A percentile compares a stretch with the other conserved stretches of the same genome.
Evolutionary conservation across 2,329 filamentous ascomycete species (phyloP).

Genomic region (Clarireedia hainanense): DNA sequence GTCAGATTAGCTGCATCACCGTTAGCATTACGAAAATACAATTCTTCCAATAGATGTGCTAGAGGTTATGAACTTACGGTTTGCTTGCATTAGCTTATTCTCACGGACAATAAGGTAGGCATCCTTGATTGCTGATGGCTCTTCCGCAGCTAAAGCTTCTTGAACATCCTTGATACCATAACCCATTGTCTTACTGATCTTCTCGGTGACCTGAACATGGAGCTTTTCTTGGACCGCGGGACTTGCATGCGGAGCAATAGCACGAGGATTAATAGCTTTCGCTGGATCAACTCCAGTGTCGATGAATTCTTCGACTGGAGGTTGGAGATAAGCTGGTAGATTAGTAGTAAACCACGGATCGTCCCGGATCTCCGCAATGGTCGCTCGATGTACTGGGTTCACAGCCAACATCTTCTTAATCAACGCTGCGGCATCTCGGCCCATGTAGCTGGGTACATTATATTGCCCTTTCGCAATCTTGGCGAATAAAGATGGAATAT

Average conservation of each 20-base stretch:
- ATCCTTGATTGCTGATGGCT: constrained; percentile 97
- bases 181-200: constrained; percentile 96
- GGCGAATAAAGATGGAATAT: constrained; percentile 94
- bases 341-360: constrained; percentile 92
- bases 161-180: constrained; percentile 93
- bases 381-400: constrained; percentile 89
- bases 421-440: constrained; percentile 68
- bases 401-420: constrained; percentile 94
- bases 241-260: constrained; percentile 72
- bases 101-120: constrained; percentile 97
- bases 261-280: constrained; percentile 77
- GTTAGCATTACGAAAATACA: constrained; percentile 11
- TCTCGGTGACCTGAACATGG: constrained; percentile 86
- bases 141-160: constrained; percentile 82
- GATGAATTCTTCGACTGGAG: constrained; percentile 83
- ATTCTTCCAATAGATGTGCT: neutral
- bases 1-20: constrained; percentile 23
- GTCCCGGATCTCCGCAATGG: constrained; percentile 84
- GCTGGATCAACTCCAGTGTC: constrained; percentile 92
- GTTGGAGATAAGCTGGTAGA: constrained; percentile 77
- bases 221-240: constrained; percentile 78
- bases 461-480: constrained; percentile 96
- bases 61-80: constrained; percentile 55
- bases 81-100: constrained; percentile 94
- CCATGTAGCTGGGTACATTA: constrained; percentile 85